Evolutionary conservation across 768 basidiomycete genomes (phyloP).

Genomic region (Zangia roseola): DNA sequence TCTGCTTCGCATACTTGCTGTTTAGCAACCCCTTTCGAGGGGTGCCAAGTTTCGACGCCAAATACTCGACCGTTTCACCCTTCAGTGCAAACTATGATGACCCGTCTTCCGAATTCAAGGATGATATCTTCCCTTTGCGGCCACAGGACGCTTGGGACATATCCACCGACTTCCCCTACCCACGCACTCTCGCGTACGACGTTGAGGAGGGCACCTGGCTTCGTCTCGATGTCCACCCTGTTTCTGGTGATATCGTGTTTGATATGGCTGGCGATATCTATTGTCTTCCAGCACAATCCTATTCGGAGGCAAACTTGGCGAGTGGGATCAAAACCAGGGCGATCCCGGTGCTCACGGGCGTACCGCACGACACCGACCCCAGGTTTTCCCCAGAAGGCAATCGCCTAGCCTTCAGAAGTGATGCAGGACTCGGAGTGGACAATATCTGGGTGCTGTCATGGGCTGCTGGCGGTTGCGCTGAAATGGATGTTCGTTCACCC

Average conservation of each 20-base stretch:
- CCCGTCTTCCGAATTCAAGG: slow-evolving; percentile 45
- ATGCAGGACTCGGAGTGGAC: slow-evolving; percentile 69
- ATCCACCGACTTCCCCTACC: slow-evolving; percentile 70
- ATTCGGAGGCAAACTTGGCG: slow-evolving; percentile 29
- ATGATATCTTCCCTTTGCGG: slow-evolving; percentile 63
- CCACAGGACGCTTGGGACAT: slow-evolving; percentile 62
- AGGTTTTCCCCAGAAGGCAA: slow-evolving; percentile 70
- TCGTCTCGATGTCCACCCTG: slow-evolving; percentile 69
- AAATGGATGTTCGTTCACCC: slow-evolving; percentile 50
- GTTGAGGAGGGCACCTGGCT: slow-evolving; percentile 77
- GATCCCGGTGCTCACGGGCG: slow-evolving; percentile 57
- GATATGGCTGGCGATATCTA: slow-evolving; percentile 77
- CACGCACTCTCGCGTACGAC: slow-evolving; percentile 63
- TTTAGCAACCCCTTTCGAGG: slow-evolving; percentile 7
- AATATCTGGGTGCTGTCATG: slow-evolving; percentile 73
- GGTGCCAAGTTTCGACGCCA: not conserved
- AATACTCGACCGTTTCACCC: slow-evolving; percentile 6
- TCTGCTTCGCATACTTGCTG: slow-evolving; percentile 20
- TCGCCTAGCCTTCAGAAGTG: slow-evolving; percentile 65
- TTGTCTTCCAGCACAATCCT: slow-evolving; percentile 53
- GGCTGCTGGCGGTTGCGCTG: slow-evolving; percentile 52
- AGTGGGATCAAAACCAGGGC: slow-evolving; percentile 39
- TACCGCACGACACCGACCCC: slow-evolving; percentile 71
- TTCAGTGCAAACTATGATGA: slow-evolving; percentile 22
- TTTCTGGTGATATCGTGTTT: slow-evolving; percentile 67